phyloP scores from a whole-genome alignment of 495 filamentous ascomycete genomes.

The Pyrenula massariospora region DNA sequence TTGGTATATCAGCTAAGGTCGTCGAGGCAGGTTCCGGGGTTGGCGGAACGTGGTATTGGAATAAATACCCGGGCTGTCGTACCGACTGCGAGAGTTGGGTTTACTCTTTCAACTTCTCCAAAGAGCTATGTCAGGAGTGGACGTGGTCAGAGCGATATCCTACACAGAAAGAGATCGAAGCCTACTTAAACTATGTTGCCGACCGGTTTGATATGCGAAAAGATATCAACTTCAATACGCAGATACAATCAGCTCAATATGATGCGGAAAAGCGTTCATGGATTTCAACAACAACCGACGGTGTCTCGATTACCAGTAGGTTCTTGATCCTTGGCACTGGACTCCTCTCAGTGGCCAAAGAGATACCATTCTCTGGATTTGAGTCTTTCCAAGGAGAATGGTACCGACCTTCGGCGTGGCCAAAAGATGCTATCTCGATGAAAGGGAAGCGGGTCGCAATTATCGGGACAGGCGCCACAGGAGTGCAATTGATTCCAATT shows the following conservation, averaged over 20 bases:
- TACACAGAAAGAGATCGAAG: slow-evolving; percentile 12
- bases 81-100: slow-evolving; percentile 14
- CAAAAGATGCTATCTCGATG: slow-evolving; percentile 32
- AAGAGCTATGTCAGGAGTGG: slow-evolving; percentile 16
- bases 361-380: slow-evolving; percentile 22
- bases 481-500: slow-evolving; percentile 39
- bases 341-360: slow-evolving; percentile 11
- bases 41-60: slow-evolving; percentile 40
- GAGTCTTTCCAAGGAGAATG: slow-evolving; percentile 29
- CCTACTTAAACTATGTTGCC: slow-evolving; percentile 15
- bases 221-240: slow-evolving; percentile 17
- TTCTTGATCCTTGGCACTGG: slow-evolving; percentile 14
- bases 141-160: slow-evolving; percentile 18
- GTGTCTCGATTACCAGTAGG: slow-evolving; percentile 6
- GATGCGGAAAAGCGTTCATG: slow-evolving; percentile 9
- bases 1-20: slow-evolving; percentile 28
- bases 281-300: slow-evolving; percentile 10
- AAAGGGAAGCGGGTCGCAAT: slow-evolving; percentile 40
- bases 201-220: slow-evolving; percentile 10
- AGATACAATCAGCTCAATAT: slow-evolving; percentile 14
- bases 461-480: slow-evolving; percentile 45
- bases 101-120: slow-evolving; percentile 17
- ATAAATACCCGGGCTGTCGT: slow-evolving; percentile 20
- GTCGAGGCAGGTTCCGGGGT: slow-evolving; percentile 34
- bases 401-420: slow-evolving; percentile 43